Evolutionary conservation across 352 stramenopile species (phyloP), one percentile per base, ranked within the genome.

Genomic region (Globisporangium apiculatum): DNA sequence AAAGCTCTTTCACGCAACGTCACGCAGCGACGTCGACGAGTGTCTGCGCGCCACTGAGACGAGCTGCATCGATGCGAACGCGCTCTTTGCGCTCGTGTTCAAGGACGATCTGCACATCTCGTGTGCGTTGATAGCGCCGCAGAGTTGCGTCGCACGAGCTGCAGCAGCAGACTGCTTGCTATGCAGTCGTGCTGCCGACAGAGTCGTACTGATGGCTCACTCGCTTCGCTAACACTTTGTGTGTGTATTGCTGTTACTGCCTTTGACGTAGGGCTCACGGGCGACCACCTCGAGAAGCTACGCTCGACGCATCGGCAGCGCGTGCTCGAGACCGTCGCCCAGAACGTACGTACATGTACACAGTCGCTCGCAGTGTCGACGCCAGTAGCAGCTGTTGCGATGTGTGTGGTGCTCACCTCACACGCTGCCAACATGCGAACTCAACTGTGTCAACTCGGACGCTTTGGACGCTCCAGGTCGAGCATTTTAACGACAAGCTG

Each of bases 71-170:
- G 79, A 92, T 58, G 79, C 76, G 1, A 81, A 92, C 54, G 68
- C 62, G 31, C 57, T 92, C 15, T 92, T 92, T 59, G 82, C 80
- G 0, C 67, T 82, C 46, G 75, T 84, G 14, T 87, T 92, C 57
- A 89, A 88, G 46, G 83, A 89, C 38, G 83, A 92, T 53, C 67
- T 92, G 37, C 86, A 86, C 56, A 88, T 92, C 47, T 66, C 76
- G 47, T 90, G 83, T 91, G 75, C 18, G 73, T 61, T 24, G 15
- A 7, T n/a, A 12, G 18, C 41, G n/a, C 37, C 18, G 48, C 36
- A 36, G 42, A 31, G 24, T 3, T 31, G 24, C 3, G 24, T 31
- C 24, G 24, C 24, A 3, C 24, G 24, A 31, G 24, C 24, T 31
- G 24, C 24, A 31, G 24, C 24, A 31, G 24, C 24, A 31, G 24